These are phyloP conservation scores for Musa troglodytarum DNA, from an alignment of 176 grass and related monocot species.

Conservation along the genomic window DNA sequence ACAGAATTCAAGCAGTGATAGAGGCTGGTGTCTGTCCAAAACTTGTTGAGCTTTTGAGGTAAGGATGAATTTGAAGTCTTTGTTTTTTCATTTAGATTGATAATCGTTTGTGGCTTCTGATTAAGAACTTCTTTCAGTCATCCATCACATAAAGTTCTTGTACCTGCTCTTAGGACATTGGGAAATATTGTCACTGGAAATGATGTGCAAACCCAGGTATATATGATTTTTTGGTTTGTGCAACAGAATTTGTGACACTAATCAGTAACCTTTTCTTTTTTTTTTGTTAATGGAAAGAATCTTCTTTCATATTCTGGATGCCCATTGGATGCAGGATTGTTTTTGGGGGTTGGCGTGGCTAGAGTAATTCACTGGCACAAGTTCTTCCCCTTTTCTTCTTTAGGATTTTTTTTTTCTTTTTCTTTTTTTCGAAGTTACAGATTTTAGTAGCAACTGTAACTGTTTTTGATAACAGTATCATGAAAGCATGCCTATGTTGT, in stretches of 20 bases:
- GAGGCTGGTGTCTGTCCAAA: constrained; percentile 37
- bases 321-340: no score
- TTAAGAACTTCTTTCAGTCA: constrained; percentile 27
- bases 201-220: constrained; percentile 58
- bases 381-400: no score
- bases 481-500: no score
- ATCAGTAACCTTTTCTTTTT: background rate
- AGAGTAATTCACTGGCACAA: no score
- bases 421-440: no score
- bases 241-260: background rate
- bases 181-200: constrained; percentile 56
- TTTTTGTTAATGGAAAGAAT: no score
- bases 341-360: no score
- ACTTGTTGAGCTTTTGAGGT: constrained; percentile 68
- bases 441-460: no score
- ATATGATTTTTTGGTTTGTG: background rate
- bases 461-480: no score
- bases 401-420: no score
- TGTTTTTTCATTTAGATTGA: background rate
- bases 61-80: constrained; percentile 25
- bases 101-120: background rate
- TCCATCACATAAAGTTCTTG: constrained; percentile 45
- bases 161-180: constrained; percentile 39
- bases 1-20: constrained; percentile 40
- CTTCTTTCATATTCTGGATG: no score